These are phyloP conservation scores for Phytophthora sansomeana DNA, from an alignment of 352 stramenopile genomes.

Conservation along the genomic window DNA sequence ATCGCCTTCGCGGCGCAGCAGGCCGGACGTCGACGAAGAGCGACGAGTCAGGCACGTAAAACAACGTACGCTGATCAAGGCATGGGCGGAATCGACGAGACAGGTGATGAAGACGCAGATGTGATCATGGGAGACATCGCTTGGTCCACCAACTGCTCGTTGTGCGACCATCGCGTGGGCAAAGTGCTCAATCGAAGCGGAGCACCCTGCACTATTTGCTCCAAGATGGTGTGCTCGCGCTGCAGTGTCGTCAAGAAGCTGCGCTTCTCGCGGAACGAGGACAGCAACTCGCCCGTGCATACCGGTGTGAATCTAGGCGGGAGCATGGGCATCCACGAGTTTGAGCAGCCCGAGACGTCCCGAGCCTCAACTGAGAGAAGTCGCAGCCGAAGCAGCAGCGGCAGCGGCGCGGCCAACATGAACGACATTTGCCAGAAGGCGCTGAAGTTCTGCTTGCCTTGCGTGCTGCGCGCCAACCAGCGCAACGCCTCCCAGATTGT, in stretches of 20 bases:
- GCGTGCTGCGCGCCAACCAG: slow-evolving; percentile 50
- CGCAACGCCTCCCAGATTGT: slow-evolving; percentile 52
- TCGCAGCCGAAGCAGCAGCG: slow-evolving; percentile 34
- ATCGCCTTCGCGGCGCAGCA: slow-evolving; percentile 60
- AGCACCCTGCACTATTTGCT: slow-evolving; percentile 40
- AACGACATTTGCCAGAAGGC: slow-evolving; percentile 52
- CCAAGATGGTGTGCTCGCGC: slow-evolving; percentile 51
- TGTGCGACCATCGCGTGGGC: slow-evolving; percentile 46
- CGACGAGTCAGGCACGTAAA: slow-evolving; percentile 28
- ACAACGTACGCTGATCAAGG: slow-evolving; percentile 19
- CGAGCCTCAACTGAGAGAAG: slow-evolving; percentile 37
- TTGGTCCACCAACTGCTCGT: slow-evolving; percentile 40
- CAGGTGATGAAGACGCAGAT: slow-evolving; percentile 32
- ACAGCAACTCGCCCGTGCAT: slow-evolving; percentile 5
- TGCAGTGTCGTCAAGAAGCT: slow-evolving; percentile 64
- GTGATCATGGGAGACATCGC: slow-evolving; percentile 7
- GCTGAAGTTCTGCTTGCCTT: slow-evolving; percentile 60
- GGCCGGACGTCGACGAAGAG: slow-evolving; percentile 38
- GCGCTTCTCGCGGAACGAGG: slow-evolving; percentile 43
- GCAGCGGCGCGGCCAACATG: slow-evolving; percentile 30
- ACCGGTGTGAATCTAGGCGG: slow-evolving; percentile 25
- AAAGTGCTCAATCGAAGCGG: slow-evolving; percentile 45
- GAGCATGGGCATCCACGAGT: slow-evolving; percentile 36
- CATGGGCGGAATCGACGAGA: slow-evolving; percentile 49
- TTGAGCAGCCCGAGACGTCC: slow-evolving; percentile 37